Evolutionary conservation across 2,329 filamentous ascomycete species (phyloP), one percentile per base, ranked within the genome.

Genomic region (Cladosporium velox): DNA sequence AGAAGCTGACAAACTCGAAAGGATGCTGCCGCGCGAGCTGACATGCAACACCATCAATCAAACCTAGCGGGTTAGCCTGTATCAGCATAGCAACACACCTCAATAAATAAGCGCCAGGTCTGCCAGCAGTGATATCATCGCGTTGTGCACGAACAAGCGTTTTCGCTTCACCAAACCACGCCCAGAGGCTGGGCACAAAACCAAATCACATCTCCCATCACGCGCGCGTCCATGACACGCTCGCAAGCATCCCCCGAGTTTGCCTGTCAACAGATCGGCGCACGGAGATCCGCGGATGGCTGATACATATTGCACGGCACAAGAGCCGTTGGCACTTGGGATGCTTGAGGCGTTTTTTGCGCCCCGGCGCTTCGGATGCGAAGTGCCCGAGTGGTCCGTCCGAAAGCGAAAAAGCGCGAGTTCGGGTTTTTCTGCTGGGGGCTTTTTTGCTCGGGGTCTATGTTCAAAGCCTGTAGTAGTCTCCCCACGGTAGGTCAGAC

Each of bases 401-500:
- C 52, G 52, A 55, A 55, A 55, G 52, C 52, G 52, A 55, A 55
- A 55, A 55, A 55, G 28, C 26, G 51, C 51, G 51, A 54, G 51
- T 1, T 7, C 18, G 52, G 28, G 52, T n/a, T 34, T 30, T 34
- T 55, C 26, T 55, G 15, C 14, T 30, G 30, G 51, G 28, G 52
- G 26, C 28, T 34, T 32, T 54, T n/a, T 55, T 55, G 30, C 5
- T 28, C 3, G n/a, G 28, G 52, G 15, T n/a, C 18, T 24, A 55
- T 8, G 18, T 55, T 32, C 41, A 47, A 47, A 47, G 41, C 21
- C 41, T 7, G 41, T 8, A 21, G n/a, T 11, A 7, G 1, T 7
- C 18, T 18, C 18, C 38, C 8, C 6, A 3, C 11, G 6, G 6
- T 14, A 10, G 3, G 8, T 2, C 4, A 1, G 18, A 10, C 1